Percentiles rank a stretch among this genome's conserved stretches.
Evolutionary conservation across 768 basidiomycete genomes (phyloP).

Genomic region (Suillus clintonianus): DNA sequence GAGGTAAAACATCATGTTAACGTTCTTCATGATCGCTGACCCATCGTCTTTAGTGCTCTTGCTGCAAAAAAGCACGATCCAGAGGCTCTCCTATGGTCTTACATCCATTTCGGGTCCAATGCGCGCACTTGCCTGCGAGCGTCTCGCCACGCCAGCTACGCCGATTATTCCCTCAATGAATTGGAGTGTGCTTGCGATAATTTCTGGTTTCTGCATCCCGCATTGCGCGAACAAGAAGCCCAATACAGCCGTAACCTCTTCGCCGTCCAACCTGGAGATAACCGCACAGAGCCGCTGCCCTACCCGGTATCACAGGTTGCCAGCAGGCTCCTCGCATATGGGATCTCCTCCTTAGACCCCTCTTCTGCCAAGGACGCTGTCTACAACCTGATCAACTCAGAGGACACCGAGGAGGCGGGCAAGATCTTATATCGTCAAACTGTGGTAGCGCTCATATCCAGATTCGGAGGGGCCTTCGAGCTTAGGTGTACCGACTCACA

Average conservation of each 20-base stretch:
- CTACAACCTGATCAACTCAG: background rate
- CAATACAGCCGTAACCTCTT: background rate
- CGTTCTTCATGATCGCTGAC: background rate
- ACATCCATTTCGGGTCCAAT: background rate
- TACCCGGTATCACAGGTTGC: background rate
- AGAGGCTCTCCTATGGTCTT: background rate
- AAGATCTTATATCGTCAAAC: background rate
- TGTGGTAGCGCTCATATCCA: background rate
- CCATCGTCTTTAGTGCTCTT: background rate
- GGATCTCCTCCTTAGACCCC: background rate
- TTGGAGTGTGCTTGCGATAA: background rate
- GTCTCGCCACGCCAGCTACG: background rate
- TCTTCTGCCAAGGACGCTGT: background rate
- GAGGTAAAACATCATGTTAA: background rate
- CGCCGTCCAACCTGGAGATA: background rate
- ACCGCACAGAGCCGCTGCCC: background rate
- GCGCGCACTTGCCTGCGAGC: background rate
- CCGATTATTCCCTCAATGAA: background rate
- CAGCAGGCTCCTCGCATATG: background rate
- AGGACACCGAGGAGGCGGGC: background rate
- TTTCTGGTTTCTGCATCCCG: background rate
- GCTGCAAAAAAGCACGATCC: background rate
- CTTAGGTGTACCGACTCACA: background rate
- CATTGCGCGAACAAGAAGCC: background rate
- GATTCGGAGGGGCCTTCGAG: background rate